Conservation (phyloP, 2,329 filamentous ascomycete genomes). For the Trichoderma endophyticum region DNA sequence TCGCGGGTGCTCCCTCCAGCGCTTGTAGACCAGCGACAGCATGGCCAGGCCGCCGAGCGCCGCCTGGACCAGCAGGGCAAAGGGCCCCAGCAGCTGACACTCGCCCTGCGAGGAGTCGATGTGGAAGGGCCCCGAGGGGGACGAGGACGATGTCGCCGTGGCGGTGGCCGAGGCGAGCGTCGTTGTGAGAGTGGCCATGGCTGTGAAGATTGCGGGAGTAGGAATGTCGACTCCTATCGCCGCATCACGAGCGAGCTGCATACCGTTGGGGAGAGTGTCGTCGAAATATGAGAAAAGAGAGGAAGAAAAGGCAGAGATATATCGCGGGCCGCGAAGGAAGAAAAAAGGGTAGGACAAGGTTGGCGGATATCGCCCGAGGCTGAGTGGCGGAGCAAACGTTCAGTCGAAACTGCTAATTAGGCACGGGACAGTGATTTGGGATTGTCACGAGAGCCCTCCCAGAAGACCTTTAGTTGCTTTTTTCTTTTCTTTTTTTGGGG, state of each 20-base stretch:
- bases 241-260: constrained; percentile 14
- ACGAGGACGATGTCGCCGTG: constrained; percentile 27
- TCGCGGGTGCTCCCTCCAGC: constrained; percentile 88
- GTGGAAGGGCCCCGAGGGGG: constrained; percentile 26
- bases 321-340: not conserved
- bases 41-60: constrained; percentile 81
- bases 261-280: not conserved
- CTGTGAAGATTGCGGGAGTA: constrained; percentile 4
- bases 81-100: constrained; percentile 83
- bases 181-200: constrained; percentile 19
- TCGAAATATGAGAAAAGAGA: not conserved
- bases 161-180: constrained; percentile 20
- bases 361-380: not conserved
- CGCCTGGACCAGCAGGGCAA: constrained; percentile 85
- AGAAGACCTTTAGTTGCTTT: not conserved
- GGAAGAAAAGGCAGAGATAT: not conserved
- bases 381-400: constrained; percentile 5
- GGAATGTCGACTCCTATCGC: constrained; percentile 23
- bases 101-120: constrained; percentile 60
- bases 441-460: constrained; percentile 4
- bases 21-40: constrained; percentile 85
- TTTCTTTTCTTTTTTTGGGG: not conserved
- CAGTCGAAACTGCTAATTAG: not conserved
- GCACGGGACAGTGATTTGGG: not conserved
- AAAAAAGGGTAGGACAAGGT: not conserved